A percentile compares a stretch with the other conserved stretches of the same genome.
Evolutionary conservation across 306 rosid species (phyloP).

Genomic region (Lotus japonicus): DNA sequence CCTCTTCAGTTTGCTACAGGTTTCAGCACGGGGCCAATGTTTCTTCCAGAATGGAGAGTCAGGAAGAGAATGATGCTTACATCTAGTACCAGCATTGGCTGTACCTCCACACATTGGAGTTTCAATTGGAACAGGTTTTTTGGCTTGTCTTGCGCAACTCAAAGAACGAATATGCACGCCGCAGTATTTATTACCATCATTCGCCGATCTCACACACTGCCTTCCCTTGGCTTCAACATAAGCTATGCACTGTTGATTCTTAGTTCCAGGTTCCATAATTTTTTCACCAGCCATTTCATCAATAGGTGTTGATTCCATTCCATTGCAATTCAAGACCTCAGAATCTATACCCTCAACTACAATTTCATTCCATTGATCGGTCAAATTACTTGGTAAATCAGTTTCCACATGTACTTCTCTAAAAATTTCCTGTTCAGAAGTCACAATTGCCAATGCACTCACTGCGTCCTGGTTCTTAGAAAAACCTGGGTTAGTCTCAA

Average conservation of each 20-base stretch:
- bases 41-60: conserved; percentile 78
- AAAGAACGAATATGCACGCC: conserved; percentile 67
- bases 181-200: conserved; percentile 76
- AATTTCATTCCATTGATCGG: conserved; percentile 43
- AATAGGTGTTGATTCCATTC: conserved; percentile 39
- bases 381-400: conserved; percentile 33
- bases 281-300: conserved; percentile 28
- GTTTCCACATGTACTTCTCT: conserved; percentile 35
- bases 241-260: conserved; percentile 60
- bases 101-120: conserved; percentile 75
- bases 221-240: conserved; percentile 82
- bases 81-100: conserved; percentile 66
- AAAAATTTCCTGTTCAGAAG: conserved; percentile 29
- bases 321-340: conserved; percentile 27
- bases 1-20: conserved; percentile 42
- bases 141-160: conserved; percentile 44
- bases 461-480: conserved; percentile 30
- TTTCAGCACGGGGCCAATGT: conserved; percentile 49
- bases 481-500: conserved; percentile 50
- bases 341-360: conserved; percentile 39
- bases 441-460: conserved; percentile 36
- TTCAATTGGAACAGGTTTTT: conserved; percentile 37
- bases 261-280: conserved; percentile 34
- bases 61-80: conserved; percentile 77
- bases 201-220: conserved; percentile 78